Base-by-base conservation (phyloP, 305 asterid genomes). In the Fraxinus latifolia region DNA sequence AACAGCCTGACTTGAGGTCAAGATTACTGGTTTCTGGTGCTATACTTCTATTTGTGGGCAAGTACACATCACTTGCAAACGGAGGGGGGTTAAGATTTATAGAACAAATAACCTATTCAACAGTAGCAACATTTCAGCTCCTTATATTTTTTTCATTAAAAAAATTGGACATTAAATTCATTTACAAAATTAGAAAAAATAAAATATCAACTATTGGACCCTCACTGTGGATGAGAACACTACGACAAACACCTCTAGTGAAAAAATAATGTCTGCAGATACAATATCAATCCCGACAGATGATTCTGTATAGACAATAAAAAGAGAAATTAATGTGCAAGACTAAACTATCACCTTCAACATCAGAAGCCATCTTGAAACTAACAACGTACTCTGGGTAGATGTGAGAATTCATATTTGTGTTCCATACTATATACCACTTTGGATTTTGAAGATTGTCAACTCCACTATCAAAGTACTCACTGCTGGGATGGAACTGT, bases 391-490 rank as follows among this genome's bases (percentile, higher is more conserved):
- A 94, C 86, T 95, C 99, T 7, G 99, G 96, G 83, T 86, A 90
- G 86, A 95, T 90, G 71, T 93, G 99, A 62, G 98, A 87, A 84
- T 82, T 89, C 87, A 89, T 82, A 82, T 95, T 92, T 92, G 91
- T 93, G 86, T 86, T 87, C 99, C 99, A 95, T 70, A 95, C 89
- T 79, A 91, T 89, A 81, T 87, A 95, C 42, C 85, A 88, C 82
- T 89, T 89, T 14, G 99, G 98, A 84, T 87, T 83, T 77, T 90
- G 86, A 84, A 90, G 80, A 85, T 90, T 85, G 89, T 95, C 98
- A 55, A 91, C 98, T 23, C 99, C 99, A 80, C 91, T 92, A 82
- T 95, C 99, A 29, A 88, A 95, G 70, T 91, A 86, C 81, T 94
- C 97, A 77, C 89, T 82, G 82, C 95, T 93, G 74, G 98, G 99